These are phyloP conservation scores for Barnettozyma hawaiiensis DNA, from an alignment of 1,139 yeast genomes.

Conservation along the genomic window DNA sequence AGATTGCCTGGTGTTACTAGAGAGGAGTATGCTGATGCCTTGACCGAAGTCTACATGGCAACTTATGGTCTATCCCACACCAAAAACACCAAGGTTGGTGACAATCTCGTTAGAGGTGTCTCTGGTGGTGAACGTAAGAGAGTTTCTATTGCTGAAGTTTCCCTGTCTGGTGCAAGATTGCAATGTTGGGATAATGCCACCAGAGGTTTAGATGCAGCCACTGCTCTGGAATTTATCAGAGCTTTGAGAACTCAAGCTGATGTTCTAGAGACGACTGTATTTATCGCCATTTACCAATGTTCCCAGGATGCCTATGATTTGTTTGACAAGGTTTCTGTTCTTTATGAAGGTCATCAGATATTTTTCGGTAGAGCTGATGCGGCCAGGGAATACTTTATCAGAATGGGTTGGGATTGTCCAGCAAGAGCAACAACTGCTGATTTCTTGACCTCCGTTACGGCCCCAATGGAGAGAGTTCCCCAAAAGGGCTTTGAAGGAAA, in stretches of 20 bases:
- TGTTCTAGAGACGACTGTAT: constrained; percentile 51
- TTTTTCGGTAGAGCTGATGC: constrained; percentile 57
- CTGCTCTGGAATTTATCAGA: constrained; percentile 68
- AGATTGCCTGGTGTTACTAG: constrained; percentile 55
- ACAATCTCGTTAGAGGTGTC: constrained; percentile 66
- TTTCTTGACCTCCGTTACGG: constrained; percentile 71
- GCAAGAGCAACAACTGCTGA: constrained; percentile 81
- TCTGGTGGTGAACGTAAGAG: constrained; percentile 84
- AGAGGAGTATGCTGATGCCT: constrained; percentile 51
- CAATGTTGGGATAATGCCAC: constrained; percentile 78
- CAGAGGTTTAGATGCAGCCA: constrained; percentile 70
- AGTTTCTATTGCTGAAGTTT: constrained; percentile 68
- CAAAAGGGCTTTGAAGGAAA: constrained; percentile 49
- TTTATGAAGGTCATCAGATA: constrained; percentile 76
- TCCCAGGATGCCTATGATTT: constrained; percentile 71
- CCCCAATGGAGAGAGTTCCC: constrained; percentile 60
- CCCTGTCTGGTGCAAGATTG: constrained; percentile 54
- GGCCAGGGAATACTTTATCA: constrained; percentile 56
- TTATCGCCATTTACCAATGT: constrained; percentile 80
- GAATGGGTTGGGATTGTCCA: constrained; percentile 70
- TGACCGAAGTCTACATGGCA: constrained; percentile 67
- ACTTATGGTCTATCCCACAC: constrained; percentile 68
- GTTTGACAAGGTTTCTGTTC: constrained; percentile 67
- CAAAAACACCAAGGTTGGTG: constrained; percentile 61
- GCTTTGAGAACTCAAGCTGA: constrained; percentile 62